Base-by-base conservation (phyloP, 75 land plant genomes). In the Picea sitchensis region DNA sequence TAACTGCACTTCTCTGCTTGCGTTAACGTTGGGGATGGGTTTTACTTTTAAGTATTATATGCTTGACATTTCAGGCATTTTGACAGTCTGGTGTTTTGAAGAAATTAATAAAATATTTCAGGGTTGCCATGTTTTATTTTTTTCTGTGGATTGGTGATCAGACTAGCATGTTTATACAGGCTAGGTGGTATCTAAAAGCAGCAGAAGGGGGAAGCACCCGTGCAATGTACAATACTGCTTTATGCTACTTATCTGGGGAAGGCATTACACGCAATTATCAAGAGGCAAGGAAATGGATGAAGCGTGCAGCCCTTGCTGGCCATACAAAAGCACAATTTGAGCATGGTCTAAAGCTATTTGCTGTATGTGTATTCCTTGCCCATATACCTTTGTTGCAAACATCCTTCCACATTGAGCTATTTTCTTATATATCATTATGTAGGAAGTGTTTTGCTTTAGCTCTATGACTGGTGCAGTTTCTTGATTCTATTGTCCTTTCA, bases 161-260 rank as follows among this genome's bases (percentile, higher is more conserved):
- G 36, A 44, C 56, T 36, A 76, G 12, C 62, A 30, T 30, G 63
- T 20, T 69, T 68, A 17, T 65, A 64, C 87, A 95, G 98, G 95
- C 95, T 34, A 80, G 75, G 58, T 95, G 95, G 98, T 95, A 93
- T 83, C 71, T 89, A 41, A 85, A 80, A 85, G 95, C 98, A 62
- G 98, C 98, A 73, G 89, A 93, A 80, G 93, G 95, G 71, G 98
- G 98, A 15, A 91, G 92, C 87, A 81, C 89, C 14, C 91, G 95
- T 54, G 98, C 95, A 17, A 95, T 95, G 98, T 95, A 93, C 69
- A 95, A 95, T 79, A 75, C 81, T 30, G 89, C 92, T 4, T 68
- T 95, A 58, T 95, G 98, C 80, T 95, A 87, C 64, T 84, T 83
- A 9, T 57, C 79, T 54, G 98, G 98, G 32, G 90, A 95, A 84